Evolutionary conservation across 805 yeast genomes (phyloP), one percentile per base, ranked within the genome.

Genomic region (Tetrapisispora taiwanensis): DNA sequence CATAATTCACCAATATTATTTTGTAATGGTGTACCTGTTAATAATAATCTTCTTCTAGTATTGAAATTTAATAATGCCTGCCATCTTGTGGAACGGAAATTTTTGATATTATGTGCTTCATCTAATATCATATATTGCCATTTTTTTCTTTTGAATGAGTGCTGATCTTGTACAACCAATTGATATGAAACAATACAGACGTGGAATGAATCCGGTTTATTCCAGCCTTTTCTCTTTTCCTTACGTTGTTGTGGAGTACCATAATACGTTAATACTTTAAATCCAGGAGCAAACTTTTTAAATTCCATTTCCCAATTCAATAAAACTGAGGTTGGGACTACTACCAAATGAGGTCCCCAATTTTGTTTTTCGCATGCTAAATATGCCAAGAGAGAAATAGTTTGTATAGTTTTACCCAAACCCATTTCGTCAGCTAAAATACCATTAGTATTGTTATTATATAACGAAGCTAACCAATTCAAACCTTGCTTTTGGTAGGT

Each of bases 261-360:
- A 56, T 90, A 92, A 62, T 92, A 92, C 0, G 97, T 92, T 60
- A 92, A 60, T 3, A 92, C 92, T 62, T 94, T 90, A 62, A 92
- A 84, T 0, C 98, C 99, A 0, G 99, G 99, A 0, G 97, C 97
- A 70, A 92, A 92, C 55, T 95, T 78, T 58, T 94, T 92, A 67
- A 92, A 89, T 59, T 92, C 99, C 97, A 94, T 90, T 62, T 92
- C 99, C 99, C 99, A 92, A 59, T 92, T 92, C 43, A 92, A 75
- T 80, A 92, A 80, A 7, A 92, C 99, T 14, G 96, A 86, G 0
- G 99, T 92, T 4, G 99, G 99, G 4, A 92, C 99, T 47, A 92
- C 81, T 65, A 92, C 89, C 44, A 92, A 69, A 68, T 92, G 99
- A 0, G 98, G 99, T 0, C 98, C 98, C 99, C 99, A 92, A 15